Evolutionary conservation across 2,329 filamentous ascomycete genomes (phyloP), one percentile per base, ranked within the genome.

Genomic region (Nannizzia gypsea): DNA sequence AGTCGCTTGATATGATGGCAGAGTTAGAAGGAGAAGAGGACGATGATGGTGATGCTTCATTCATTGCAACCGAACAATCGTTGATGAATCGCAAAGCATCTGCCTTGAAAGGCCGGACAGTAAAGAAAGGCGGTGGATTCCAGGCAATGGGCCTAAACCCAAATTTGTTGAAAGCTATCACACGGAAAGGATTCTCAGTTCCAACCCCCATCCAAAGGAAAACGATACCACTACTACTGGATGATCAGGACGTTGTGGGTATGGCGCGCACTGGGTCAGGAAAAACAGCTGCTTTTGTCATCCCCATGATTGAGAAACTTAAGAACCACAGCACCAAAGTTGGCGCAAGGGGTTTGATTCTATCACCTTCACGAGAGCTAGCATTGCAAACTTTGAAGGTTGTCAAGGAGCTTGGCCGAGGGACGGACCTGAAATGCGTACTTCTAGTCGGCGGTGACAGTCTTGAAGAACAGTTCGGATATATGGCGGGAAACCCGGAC

Each of bases 191-290:
- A 15, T 99, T 96, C 74, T 90, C 88, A 0, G 89, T 97, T 2
- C 95, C 95, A 3, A 99, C 93, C 0, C 93, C 93, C 0, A 99
- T 99, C 73, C 93, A 99, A 77, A 84, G 93, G 66, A 97, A 97
- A 75, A 89, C 93, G 1, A 96, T 99, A 55, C 95, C 93, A 3
- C 79, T 97, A 59, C 84, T 99, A 59, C 79, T 97, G 66, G 88
- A 95, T 63, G 83, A 87, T 59, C 89, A 90, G 74, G 93, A 99
- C 80, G 89, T 97, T n/a, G 92, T 99, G 24, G 95, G 91, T 65
- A 99, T 99, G 93, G 93, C 93, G 6, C 82, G 95, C 65, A 99
- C 95, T n/a, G 93, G 93, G 71, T 97, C 91, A 20, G 93, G 93
- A 77, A 99, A 99, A 78, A 99, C 95, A 0, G 93, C 91, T 0